Evolutionary conservation across 371 early-diverging fungal genomes (phyloP).

Genomic region (Saksenaea oblongispora): DNA sequence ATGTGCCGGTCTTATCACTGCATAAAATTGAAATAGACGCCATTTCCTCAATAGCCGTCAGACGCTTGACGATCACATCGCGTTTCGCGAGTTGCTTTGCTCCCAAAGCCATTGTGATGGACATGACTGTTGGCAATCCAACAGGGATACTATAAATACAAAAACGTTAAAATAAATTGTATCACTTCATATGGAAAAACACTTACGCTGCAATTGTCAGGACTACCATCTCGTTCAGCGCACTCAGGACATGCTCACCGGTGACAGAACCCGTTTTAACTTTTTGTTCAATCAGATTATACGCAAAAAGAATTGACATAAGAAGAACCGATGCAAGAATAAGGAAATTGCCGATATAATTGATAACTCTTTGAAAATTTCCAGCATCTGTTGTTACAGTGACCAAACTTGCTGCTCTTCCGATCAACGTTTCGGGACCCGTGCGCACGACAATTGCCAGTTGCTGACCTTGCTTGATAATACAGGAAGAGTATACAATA

Average conservation of each 20-base stretch:
- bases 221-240: slow-evolving; percentile 83
- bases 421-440: slow-evolving; percentile 87
- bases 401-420: slow-evolving; percentile 89
- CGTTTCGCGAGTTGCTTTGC: slow-evolving; percentile 91
- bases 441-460: slow-evolving; percentile 87
- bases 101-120: slow-evolving; percentile 96
- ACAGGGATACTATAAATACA: slow-evolving; percentile 75
- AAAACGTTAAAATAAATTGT: neutral
- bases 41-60: slow-evolving; percentile 94
- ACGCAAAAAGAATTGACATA: slow-evolving; percentile 81
- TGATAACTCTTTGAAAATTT: slow-evolving; percentile 92
- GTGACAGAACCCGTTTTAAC: slow-evolving; percentile 34
- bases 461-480: slow-evolving; percentile 90
- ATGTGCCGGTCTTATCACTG: slow-evolving; percentile 97
- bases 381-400: slow-evolving; percentile 82
- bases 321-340: slow-evolving; percentile 79
- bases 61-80: slow-evolving; percentile 93
- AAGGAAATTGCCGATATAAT: slow-evolving; percentile 91
- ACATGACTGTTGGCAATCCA: slow-evolving; percentile 95
- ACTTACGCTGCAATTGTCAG: slow-evolving; percentile 90
- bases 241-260: slow-evolving; percentile 53
- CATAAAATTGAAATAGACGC: slow-evolving; percentile 94
- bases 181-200: neutral
- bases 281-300: slow-evolving; percentile 59
- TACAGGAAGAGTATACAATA: slow-evolving; percentile 89